A percentile compares a stretch with the other conserved stretches of the same genome.
These are phyloP conservation scores for Termitomyces sp. DNA, from an alignment of 768 basidiomycete species.

Conservation along the genomic window DNA sequence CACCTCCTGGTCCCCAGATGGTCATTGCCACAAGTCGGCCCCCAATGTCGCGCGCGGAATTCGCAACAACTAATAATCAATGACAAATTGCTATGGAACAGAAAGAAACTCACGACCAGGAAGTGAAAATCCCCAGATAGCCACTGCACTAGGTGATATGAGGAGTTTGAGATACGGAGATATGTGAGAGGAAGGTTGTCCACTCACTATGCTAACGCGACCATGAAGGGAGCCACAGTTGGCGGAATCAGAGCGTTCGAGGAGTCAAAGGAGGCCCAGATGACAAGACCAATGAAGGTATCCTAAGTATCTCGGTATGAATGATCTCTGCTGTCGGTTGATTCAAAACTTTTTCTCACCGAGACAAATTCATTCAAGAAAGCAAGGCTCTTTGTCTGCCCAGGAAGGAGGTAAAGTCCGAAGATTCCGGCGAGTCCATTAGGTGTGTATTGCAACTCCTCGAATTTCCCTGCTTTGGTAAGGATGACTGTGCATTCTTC, in stretches of 20 bases:
- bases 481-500: constrained; percentile 29
- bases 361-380: constrained; percentile 57
- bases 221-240: constrained; percentile 42
- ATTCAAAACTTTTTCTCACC: constrained; percentile 28
- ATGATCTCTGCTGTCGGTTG: neutral
- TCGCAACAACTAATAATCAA: constrained; percentile 46
- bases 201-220: constrained; percentile 59
- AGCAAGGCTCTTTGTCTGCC: constrained; percentile 38
- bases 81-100: neutral
- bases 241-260: constrained; percentile 59
- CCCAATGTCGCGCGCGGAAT: constrained; percentile 68
- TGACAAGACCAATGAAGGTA: constrained; percentile 45
- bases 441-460: constrained; percentile 30
- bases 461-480: constrained; percentile 20
- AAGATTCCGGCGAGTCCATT: constrained; percentile 52
- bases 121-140: constrained; percentile 59
- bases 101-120: constrained; percentile 37
- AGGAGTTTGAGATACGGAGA: neutral
- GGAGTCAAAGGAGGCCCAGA: constrained; percentile 54
- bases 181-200: neutral
- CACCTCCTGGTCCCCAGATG: constrained; percentile 52
- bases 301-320: constrained; percentile 26
- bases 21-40: constrained; percentile 58
- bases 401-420: constrained; percentile 43
- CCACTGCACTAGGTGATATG: constrained; percentile 36